Evolutionary conservation across 2,329 filamentous ascomycete genomes (phyloP), one percentile per base, ranked within the genome.

Genomic region (Cladosporium sp.): DNA sequence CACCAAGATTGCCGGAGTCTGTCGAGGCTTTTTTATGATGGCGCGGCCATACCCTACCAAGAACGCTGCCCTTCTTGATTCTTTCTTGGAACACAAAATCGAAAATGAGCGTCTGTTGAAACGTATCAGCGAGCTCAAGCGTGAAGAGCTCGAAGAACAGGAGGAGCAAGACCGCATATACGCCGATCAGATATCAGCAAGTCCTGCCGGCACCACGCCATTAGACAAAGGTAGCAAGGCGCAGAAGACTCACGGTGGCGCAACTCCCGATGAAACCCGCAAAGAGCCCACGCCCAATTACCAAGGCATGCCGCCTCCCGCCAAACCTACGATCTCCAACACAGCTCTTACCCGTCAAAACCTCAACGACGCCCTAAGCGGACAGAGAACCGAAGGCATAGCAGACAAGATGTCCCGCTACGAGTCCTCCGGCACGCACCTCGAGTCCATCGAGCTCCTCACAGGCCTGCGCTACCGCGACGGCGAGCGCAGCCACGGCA

Each of bases 71-170:
- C 80, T 97, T 11, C 80, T 97, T 19, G 92, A 97, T 75, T 95
- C 92, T 0, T 97, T 97, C 68, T 80, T 97, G 28, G 93, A 97
- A 72, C 92, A 97, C 77, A 97, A 97, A 75, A 93, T 96, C 57
- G 93, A 97, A 73, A 96, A 97, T 68, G 92, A 96, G 76, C 85
- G 92, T 4, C 75, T 97, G 51, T 86, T 85, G 68, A 88, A 90
- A 66, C 86, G 90, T 43, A 96, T 97, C 62, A 86, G 88, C 17
- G 91, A 95, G 74, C 79, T 97, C 57, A 90, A 89, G 65, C 83
- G 84, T 61, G 93, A 97, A 73, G 93, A 97, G 72, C 85, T 88
- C 59, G 89, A 92, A 57, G 92, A 95, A 61, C 81, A 82, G 15
- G 88, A 89, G 60, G 83, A 86, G 59, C 82, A 85, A 54, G 82